Evolutionary conservation across 23 red algal species (phyloP), one percentile per base, ranked within the genome.

Genomic region (Gracilariopsis chorda): DNA sequence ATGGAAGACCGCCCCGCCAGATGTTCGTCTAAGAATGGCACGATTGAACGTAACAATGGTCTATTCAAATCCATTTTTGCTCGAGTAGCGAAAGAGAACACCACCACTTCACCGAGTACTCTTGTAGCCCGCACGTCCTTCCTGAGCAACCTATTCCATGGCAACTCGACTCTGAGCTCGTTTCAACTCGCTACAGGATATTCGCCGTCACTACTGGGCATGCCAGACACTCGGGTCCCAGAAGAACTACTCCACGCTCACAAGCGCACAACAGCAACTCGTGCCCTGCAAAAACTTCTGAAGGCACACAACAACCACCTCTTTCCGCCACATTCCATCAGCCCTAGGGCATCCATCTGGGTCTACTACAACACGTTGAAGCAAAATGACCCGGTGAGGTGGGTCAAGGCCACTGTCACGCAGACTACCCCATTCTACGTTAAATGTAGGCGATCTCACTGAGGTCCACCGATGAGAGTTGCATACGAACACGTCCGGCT

Each of bases 101-200:
- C 1, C 20, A 55, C 20, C 7, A 47, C 76, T 11, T 53, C 1
- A 20, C 42, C 42, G 0, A 13, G 8, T 27, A 55, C 46, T 7
- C 20, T 80, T 51, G 42, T 57, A 12, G 46, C 42, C 8, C 39
- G 13, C 11, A 37, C 44, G 24, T 80, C 76, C 8, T 56, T 80
- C 25, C 12, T 80, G 44, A 8, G 42, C 42, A 80, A 80, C 1
- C 9, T 58, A 21, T 80, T 80, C 16, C 76, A 80, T 27, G 76
- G 76, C 0, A 30, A 27, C 8, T 51, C 76, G 17, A 80, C 23
- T 13, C 6, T 80, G 76, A 80, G 46, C 46, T 17, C 76, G 9
- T 80, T 57, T 37, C 76, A 80, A 47, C 34, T 57, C 8, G 76
- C 49, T 51, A 24, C 12, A 57, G 76, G 76, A 24, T 80, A 57